Evolutionary conservation across 345 rosid species (phyloP).

Genomic region (Euclidium syriacum): DNA sequence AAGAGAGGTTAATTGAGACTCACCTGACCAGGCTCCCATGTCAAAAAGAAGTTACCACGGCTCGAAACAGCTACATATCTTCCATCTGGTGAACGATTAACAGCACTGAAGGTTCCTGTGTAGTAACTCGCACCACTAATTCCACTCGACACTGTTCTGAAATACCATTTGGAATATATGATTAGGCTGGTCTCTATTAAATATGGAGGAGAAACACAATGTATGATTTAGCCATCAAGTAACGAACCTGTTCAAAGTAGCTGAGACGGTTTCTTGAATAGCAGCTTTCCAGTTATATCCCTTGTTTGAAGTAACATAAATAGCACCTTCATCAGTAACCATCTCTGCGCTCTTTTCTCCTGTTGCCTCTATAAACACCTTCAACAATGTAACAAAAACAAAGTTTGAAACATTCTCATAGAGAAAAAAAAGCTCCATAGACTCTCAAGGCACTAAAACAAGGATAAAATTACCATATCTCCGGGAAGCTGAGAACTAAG

Average conservation of each 20-base stretch:
- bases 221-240: neutral
- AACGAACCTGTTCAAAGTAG: constrained; percentile 84
- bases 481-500: constrained; percentile 92
- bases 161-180: constrained; percentile 38
- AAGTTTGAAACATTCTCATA: neutral
- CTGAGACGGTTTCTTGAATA: constrained; percentile 89
- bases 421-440: neutral
- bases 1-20: neutral
- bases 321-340: constrained; percentile 97
- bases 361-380: constrained; percentile 96
- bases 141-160: constrained; percentile 98
- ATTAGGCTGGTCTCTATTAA: constrained; percentile 1
- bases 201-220: neutral
- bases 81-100: constrained; percentile 92
- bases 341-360: constrained; percentile 94
- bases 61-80: constrained; percentile 94
- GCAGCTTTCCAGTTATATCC: constrained; percentile 97
- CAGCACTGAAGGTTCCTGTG: constrained; percentile 87
- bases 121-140: constrained; percentile 99
- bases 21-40: constrained; percentile 99
- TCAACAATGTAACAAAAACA: constrained; percentile 10
- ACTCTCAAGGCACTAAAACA: neutral
- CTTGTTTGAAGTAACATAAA: constrained; percentile 76
- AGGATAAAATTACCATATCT: constrained; percentile 54
- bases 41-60: constrained; percentile 93